Evolutionary conservation across 192 early-diverging fungal genomes (phyloP).

Genomic region (Umbelopsis sp.): DNA sequence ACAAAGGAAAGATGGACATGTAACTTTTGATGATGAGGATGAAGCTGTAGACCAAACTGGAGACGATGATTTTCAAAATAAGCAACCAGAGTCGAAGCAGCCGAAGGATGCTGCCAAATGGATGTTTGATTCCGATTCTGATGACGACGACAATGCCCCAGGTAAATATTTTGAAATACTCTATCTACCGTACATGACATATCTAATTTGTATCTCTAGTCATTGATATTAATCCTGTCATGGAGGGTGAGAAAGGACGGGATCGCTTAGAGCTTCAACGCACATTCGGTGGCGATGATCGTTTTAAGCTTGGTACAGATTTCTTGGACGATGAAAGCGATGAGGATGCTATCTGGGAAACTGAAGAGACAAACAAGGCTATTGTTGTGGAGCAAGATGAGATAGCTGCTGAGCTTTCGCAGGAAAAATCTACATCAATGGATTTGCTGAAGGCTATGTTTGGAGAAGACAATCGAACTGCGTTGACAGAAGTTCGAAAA

Average conservation of each 20-base stretch:
- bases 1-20: conserved; percentile 38
- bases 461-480: conserved; percentile 36
- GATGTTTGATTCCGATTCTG: conserved; percentile 56
- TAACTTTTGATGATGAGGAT: conserved; percentile 40
- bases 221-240: conserved; percentile 52
- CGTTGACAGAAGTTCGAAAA: neutral
- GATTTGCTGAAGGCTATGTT: conserved; percentile 56
- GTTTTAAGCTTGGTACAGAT: conserved; percentile 54
- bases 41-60: conserved; percentile 32
- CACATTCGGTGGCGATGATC: conserved; percentile 49
- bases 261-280: conserved; percentile 51
- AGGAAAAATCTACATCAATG: conserved; percentile 51
- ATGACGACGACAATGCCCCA: conserved; percentile 25
- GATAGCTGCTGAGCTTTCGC: conserved; percentile 38
- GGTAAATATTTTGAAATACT: conserved; percentile 13
- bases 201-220: conserved; percentile 21
- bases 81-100: conserved; percentile 14
- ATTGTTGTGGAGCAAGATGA: conserved; percentile 44
- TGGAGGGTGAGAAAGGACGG: conserved; percentile 53
- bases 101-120: conserved; percentile 40
- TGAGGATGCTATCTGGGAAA: conserved; percentile 24
- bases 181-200: neutral
- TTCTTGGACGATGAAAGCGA: conserved; percentile 50
- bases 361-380: conserved; percentile 1
- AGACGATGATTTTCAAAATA: neutral